Evolutionary conservation across 2,329 filamentous ascomycete genomes (phyloP).

Genomic region (Neodidymelliopsis sp.): DNA sequence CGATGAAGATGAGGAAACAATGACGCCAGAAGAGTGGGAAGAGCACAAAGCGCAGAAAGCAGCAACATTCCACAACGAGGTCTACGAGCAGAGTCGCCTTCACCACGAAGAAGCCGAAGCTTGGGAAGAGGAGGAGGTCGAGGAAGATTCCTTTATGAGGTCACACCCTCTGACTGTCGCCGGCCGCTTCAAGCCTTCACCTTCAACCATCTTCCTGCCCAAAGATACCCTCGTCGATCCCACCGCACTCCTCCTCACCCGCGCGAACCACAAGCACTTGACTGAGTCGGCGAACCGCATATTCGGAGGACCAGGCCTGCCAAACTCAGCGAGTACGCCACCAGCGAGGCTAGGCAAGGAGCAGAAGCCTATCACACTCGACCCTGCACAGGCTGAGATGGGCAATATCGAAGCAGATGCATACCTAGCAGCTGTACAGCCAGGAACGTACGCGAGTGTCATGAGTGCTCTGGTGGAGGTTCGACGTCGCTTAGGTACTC

Average conservation of each 20-base stretch:
- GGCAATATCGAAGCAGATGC: slow-evolving; percentile 77
- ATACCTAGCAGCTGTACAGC: slow-evolving; percentile 73
- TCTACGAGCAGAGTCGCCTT: slow-evolving; percentile 53
- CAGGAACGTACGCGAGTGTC: slow-evolving; percentile 73
- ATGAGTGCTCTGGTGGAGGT: slow-evolving; percentile 75
- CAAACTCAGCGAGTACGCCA: slow-evolving; percentile 76
- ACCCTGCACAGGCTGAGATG: slow-evolving; percentile 72
- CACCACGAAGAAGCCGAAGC: slow-evolving; percentile 53
- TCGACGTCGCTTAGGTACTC: slow-evolving; percentile 72
- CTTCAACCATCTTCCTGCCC: slow-evolving; percentile 78
- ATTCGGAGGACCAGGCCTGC: slow-evolving; percentile 80
- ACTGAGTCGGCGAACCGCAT: slow-evolving; percentile 72
- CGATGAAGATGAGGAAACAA: slow-evolving; percentile 38
- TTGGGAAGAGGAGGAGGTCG: slow-evolving; percentile 39
- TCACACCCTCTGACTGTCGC: slow-evolving; percentile 77
- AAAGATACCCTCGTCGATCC: slow-evolving; percentile 73
- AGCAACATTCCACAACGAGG: slow-evolving; percentile 40
- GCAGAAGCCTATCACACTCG: slow-evolving; percentile 71
- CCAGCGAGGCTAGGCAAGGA: slow-evolving; percentile 60
- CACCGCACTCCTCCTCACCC: slow-evolving; percentile 71
- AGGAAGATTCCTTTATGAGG: slow-evolving; percentile 58
- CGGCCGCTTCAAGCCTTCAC: slow-evolving; percentile 77
- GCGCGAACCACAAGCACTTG: slow-evolving; percentile 74
- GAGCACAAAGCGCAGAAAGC: slow-evolving; percentile 43
- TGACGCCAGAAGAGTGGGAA: slow-evolving; percentile 46